Conservation (phyloP, 257 asterid genomes). For the Cinchona pubescens region DNA sequence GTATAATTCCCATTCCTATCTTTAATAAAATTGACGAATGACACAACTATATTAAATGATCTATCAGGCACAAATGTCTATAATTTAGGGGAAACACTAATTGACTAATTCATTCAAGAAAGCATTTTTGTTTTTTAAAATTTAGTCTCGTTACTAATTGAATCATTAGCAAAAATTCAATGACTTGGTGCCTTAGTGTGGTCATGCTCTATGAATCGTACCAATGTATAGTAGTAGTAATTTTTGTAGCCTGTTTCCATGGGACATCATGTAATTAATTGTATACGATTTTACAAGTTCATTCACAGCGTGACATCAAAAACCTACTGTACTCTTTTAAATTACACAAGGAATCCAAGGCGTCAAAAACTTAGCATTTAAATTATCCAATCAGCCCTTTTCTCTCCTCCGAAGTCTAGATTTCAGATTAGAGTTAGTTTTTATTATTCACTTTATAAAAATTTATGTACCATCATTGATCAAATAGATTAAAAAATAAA, state of each 20-base stretch:
- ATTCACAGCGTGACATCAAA: too few relatives aligned
- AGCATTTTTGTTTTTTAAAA: not conserved
- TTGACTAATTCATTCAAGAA: too few relatives aligned
- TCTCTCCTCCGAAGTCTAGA: not conserved
- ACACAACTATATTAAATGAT: too few relatives aligned
- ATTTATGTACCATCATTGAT: too few relatives aligned
- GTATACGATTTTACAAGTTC: not conserved
- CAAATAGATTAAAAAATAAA: too few relatives aligned
- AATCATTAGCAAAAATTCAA: not conserved
- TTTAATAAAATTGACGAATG: too few relatives aligned
- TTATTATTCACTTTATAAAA: too few relatives aligned
- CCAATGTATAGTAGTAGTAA: not conserved
- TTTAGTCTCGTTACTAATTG: not conserved
- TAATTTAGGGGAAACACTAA: too few relatives aligned
- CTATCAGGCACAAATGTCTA: too few relatives aligned
- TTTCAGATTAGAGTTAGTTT: too few relatives aligned
- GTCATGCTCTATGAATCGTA: not conserved
- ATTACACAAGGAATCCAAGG: conserved; percentile 4
- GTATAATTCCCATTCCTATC: too few relatives aligned
- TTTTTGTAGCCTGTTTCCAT: not conserved
- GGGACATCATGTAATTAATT: not conserved
- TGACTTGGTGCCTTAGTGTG: not conserved
- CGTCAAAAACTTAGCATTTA: not conserved
- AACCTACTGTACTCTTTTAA: not conserved
- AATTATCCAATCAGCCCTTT: not conserved